Base-by-base conservation (phyloP, 2,329 filamentous ascomycete genomes). In the Cladophialophora yegresii region DNA sequence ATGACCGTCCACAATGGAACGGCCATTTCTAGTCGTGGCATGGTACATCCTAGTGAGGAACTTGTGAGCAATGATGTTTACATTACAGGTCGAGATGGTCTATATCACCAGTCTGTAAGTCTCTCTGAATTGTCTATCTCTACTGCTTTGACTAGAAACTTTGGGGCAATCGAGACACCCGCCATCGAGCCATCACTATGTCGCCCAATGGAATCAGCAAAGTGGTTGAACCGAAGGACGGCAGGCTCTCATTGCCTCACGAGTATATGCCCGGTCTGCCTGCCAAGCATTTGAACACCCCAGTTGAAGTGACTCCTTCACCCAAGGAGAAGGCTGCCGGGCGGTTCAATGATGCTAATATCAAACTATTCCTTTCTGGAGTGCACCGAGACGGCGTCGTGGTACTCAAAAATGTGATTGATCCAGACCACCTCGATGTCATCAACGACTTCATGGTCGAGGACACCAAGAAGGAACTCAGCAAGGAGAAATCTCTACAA, bases 381-480 rank as follows among this genome's bases (percentile, higher is more conserved):
- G 60, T 64, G 62, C 75, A 77, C 58, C 65, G 67, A 23, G 75
- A 77, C 57, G 75, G 77, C 23, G 71, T 79, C 8, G 71, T 78
- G 45, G 69, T 78, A 9, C 71, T 79, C 43, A 67, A 65, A 23
- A 61, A 63, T 33, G 57, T 63, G 6, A 60, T 67, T 23, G n/a
- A 57, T 8, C 47, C 57, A 26, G 66, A 65, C 23, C 58, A 60
- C 45, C 60, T 77, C n/a, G 71, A 76, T 64, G 68, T 71, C 7
- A 76, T 89, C 32, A 87, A 88, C 70, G 66, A 70, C 53, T 84
- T 82, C 67, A 89, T 88, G 86, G 78, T 85, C 1, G 69, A 69
- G 10, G 72, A 78, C 8, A 73, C 75, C 57, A 65, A 63, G 33
- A 62, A 53, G 1, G 62, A 62, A 7, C 55, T 64, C 10, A 51